Conservation (phyloP, 345 rosid species). For the Sisymbrium altissimum region DNA sequence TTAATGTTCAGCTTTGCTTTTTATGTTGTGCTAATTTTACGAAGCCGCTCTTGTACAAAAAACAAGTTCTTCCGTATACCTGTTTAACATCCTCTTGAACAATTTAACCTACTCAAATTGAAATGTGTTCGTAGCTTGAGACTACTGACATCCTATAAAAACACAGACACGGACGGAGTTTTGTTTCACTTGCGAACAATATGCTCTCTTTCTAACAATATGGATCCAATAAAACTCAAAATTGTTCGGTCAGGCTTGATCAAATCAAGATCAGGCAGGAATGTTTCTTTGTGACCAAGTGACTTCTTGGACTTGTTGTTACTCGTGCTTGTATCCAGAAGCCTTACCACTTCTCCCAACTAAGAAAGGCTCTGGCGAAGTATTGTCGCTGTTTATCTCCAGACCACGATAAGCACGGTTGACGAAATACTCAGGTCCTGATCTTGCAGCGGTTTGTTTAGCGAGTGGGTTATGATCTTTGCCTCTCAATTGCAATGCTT, state of each 20-base stretch:
- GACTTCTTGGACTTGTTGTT: slow-evolving; percentile 4
- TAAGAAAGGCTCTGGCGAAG: slow-evolving; percentile 49
- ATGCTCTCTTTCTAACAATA: not conserved
- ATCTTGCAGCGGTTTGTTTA: slow-evolving; percentile 60
- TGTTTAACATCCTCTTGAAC: not conserved
- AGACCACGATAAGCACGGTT: slow-evolving; percentile 73
- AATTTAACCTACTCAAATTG: not conserved
- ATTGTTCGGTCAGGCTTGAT: not conserved
- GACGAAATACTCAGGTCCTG: slow-evolving; percentile 79
- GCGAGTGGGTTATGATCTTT: slow-evolving; percentile 32
- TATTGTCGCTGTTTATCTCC: slow-evolving; percentile 43
- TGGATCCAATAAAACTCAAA: not conserved
- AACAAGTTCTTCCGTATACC: not conserved
- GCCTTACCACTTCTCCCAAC: slow-evolving; percentile 88
- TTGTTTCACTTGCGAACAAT: not conserved
- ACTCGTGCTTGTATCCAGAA: slow-evolving; percentile 53
- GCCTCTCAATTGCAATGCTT: slow-evolving; percentile 61
- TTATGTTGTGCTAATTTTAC: not conserved
- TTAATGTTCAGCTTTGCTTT: not conserved
- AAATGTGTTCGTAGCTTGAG: not conserved
- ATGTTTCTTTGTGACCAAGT: not conserved
- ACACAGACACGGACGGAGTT: not conserved
- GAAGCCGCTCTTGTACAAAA: not conserved
- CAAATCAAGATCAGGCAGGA: not conserved
- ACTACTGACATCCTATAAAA: not conserved